Conservation (phyloP, 1,284 basidiomycete genomes). For the Cutaneotrichosporon sp. region DNA sequence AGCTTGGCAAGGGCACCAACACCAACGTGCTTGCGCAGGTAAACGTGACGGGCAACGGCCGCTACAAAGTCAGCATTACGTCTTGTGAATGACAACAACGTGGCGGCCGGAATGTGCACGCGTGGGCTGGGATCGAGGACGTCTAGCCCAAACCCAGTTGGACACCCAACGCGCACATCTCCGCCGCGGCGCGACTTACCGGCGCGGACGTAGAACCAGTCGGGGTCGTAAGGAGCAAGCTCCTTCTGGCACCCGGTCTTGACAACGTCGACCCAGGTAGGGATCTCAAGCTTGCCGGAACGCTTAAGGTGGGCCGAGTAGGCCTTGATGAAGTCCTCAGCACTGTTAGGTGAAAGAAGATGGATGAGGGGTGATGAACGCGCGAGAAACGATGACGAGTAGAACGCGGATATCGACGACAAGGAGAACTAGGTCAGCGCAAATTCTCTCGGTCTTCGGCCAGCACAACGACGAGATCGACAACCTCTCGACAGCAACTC, state of each 20-base stretch:
- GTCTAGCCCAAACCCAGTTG: neutral
- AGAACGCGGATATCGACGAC: neutral
- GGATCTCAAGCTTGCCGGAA: constrained; percentile 82
- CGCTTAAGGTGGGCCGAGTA: constrained; percentile 71
- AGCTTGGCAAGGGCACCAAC: constrained; percentile 90
- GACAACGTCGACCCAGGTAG: constrained; percentile 98
- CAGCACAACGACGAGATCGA: neutral
- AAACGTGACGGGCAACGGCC: constrained; percentile 97
- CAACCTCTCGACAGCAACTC: too few relatives aligned
- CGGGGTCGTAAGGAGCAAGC: constrained; percentile 96
- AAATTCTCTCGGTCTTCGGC: neutral
- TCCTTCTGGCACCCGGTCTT: constrained; percentile 99
- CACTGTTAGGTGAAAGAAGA: constrained; percentile 23
- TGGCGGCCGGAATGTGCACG: neutral
- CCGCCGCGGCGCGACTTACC: constrained; percentile 53
- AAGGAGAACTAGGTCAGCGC: constrained; percentile 11
- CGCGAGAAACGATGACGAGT: neutral
- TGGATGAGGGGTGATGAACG: neutral
- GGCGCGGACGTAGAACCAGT: constrained; percentile 99
- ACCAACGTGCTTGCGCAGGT: constrained; percentile 98
- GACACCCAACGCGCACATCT: too few relatives aligned
- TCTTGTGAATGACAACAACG: neutral
- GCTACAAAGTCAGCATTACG: constrained; percentile 53
- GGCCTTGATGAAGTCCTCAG: constrained; percentile 70
- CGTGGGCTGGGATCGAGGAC: too few relatives aligned